These are phyloP conservation scores for Fomitopsis serialis DNA, from an alignment of 768 basidiomycete species.

Conservation along the genomic window DNA sequence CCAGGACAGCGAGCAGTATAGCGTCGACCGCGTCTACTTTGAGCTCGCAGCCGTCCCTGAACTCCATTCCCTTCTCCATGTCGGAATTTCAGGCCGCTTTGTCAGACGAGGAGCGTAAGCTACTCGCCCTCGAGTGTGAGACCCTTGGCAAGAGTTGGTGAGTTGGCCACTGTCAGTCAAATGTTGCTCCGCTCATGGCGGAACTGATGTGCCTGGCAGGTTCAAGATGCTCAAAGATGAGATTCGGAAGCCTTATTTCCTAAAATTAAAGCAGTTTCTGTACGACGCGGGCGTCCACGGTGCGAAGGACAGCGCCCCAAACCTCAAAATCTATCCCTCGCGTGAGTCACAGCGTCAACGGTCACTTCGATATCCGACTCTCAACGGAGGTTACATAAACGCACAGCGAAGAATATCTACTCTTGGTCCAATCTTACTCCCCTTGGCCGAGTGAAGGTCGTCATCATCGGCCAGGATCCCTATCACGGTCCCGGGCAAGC, in stretches of 20 bases:
- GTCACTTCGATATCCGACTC: background rate
- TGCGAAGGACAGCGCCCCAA: conserved; percentile 37
- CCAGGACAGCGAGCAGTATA: conserved; percentile 15
- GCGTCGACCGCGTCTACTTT: background rate
- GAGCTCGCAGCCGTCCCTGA: conserved; percentile 32
- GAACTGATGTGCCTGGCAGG: conserved; percentile 34
- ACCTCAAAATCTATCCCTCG: conserved; percentile 68
- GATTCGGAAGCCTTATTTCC: conserved; percentile 72
- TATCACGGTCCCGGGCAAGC: conserved; percentile 80
- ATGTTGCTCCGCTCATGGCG: background rate
- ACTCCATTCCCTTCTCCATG: conserved; percentile 66
- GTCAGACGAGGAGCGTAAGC: conserved; percentile 47
- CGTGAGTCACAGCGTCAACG: conserved; percentile 41
- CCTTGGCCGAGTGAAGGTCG: conserved; percentile 77
- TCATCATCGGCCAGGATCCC: conserved; percentile 89
- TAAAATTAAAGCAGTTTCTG: conserved; percentile 64
- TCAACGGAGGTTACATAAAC: background rate
- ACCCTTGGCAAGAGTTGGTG: conserved; percentile 74
- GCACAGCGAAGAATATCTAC: conserved; percentile 75
- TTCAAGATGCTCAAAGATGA: conserved; percentile 70
- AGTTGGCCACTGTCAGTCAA: conserved; percentile 13
- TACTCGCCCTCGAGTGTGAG: conserved; percentile 66
- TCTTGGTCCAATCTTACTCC: conserved; percentile 85
- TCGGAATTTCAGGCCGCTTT: conserved; percentile 47
- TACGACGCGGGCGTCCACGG: conserved; percentile 59